phyloP scores from a whole-genome alignment of 805 yeast species.

The Pichia californica region DNA sequence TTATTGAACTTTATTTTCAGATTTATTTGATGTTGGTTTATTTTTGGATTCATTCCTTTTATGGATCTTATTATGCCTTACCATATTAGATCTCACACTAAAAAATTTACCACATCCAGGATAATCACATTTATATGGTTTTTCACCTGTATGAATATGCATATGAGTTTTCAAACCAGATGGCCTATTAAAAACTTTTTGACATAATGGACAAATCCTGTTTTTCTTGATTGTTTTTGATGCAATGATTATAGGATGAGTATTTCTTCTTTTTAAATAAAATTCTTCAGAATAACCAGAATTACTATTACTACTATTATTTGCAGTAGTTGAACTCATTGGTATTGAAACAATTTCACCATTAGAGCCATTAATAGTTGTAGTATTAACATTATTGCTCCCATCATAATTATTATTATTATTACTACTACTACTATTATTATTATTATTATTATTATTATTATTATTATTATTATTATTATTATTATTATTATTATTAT shows the following conservation, averaged over 20 bases:
- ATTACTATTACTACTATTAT: background rate
- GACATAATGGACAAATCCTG: conserved; percentile 9
- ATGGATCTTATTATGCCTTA: conserved; percentile 71
- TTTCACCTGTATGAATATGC: conserved; percentile 78
- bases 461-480: background rate
- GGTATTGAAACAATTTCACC: too few relatives aligned
- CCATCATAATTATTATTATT: background rate
- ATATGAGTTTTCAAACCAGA: conserved; percentile 75
- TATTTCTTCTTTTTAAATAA: conserved; percentile 6
- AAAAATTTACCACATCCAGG: conserved; percentile 61
- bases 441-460: background rate
- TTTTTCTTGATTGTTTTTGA: background rate
- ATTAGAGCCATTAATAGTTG: too few relatives aligned
- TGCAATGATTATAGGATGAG: background rate
- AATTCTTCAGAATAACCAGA: background rate
- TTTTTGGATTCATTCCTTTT: conserved; percentile 17
- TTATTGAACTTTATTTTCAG: too few relatives aligned
- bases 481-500: background rate
- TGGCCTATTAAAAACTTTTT: conserved; percentile 68
- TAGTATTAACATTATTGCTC: background rate
- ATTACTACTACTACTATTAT: background rate
- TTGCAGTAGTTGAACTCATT: background rate
- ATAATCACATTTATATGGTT: conserved; percentile 61
- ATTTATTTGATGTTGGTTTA: background rate
- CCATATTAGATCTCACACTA: conserved; percentile 74